These are phyloP conservation scores for Micractinium conductrix DNA, from an alignment of 139 green algal genomes.

Conservation along the genomic window DNA sequence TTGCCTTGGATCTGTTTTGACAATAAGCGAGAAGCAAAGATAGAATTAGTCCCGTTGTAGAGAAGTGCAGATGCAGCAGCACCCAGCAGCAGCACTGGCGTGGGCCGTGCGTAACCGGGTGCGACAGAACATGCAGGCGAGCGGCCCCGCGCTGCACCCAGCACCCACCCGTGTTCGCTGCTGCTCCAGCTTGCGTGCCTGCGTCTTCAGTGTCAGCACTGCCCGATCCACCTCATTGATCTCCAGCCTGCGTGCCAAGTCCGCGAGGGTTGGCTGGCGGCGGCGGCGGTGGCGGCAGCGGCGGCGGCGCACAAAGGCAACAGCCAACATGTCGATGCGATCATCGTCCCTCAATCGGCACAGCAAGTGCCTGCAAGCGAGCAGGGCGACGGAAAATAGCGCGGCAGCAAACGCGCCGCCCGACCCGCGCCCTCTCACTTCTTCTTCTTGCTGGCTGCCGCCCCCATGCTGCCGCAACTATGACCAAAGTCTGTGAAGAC, in stretches of 20 bases:
- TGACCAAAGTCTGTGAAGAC: background rate
- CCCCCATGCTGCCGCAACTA: background rate
- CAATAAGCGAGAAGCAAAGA: background rate
- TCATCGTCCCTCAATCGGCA: no score
- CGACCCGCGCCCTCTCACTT: no score
- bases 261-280: background rate
- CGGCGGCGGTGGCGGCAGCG: background rate
- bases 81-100: no score
- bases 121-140: no score
- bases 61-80: no score
- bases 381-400: background rate
- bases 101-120: no score
- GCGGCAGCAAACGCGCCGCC: no score
- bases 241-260: conserved; percentile 4
- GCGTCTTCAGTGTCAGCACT: conserved; percentile 78
- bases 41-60: no score
- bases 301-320: no score
- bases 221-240: conserved; percentile 80
- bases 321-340: no score
- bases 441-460: no score
- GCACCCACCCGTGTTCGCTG: conserved; percentile 47
- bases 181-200: conserved; percentile 75
- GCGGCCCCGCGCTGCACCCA: background rate
- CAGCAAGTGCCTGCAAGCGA: no score
- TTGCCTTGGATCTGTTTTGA: conserved; percentile 52